These are phyloP conservation scores for Caloboletus firmus DNA, from an alignment of 1,284 basidiomycete genomes.

Conservation along the genomic window DNA sequence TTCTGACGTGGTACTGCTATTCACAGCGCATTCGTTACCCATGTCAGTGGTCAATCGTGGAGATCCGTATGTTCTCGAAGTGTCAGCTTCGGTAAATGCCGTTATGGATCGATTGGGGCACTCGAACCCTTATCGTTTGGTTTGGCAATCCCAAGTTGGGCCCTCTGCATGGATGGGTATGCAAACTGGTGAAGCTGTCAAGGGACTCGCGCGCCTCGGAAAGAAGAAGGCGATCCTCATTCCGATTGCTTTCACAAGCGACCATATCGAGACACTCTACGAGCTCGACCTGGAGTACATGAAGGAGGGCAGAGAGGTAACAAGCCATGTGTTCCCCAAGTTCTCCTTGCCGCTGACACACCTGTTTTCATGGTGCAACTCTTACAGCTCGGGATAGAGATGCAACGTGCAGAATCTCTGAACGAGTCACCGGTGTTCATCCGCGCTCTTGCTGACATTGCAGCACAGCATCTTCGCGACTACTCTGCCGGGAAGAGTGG, in stretches of 20 bases:
- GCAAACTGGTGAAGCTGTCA: slow-evolving; percentile 90
- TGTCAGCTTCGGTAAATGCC: slow-evolving; percentile 88
- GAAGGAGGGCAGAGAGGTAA: slow-evolving; percentile 87
- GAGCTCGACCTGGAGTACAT: slow-evolving; percentile 95
- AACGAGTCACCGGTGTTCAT: slow-evolving; percentile 99
- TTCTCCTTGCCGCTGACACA: background rate
- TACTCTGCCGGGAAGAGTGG: slow-evolving; percentile 53
- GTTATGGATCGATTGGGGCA: slow-evolving; percentile 86
- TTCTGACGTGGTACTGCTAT: slow-evolving; percentile 80
- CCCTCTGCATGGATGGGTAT: slow-evolving; percentile 98
- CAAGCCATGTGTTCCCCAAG: slow-evolving; percentile 21
- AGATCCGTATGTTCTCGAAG: slow-evolving; percentile 96
- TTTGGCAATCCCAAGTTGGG: slow-evolving; percentile 99
- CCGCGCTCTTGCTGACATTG: slow-evolving; percentile 93
- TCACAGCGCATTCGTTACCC: slow-evolving; percentile 97
- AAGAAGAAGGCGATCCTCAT: slow-evolving; percentile 88
- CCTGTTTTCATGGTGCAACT: slow-evolving; percentile 5
- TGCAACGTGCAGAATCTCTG: slow-evolving; percentile 91
- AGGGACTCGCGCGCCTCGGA: slow-evolving; percentile 88
- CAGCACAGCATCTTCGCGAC: slow-evolving; percentile 76
- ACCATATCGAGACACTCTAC: slow-evolving; percentile 98
- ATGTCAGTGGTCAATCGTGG: slow-evolving; percentile 98
- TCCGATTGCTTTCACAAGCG: slow-evolving; percentile 97
- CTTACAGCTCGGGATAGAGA: slow-evolving; percentile 82
- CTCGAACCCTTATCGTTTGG: slow-evolving; percentile 84